Evolutionary conservation across 768 basidiomycete genomes (phyloP), one percentile per base, ranked within the genome.

Genomic region (Lactifluus pinguis): DNA sequence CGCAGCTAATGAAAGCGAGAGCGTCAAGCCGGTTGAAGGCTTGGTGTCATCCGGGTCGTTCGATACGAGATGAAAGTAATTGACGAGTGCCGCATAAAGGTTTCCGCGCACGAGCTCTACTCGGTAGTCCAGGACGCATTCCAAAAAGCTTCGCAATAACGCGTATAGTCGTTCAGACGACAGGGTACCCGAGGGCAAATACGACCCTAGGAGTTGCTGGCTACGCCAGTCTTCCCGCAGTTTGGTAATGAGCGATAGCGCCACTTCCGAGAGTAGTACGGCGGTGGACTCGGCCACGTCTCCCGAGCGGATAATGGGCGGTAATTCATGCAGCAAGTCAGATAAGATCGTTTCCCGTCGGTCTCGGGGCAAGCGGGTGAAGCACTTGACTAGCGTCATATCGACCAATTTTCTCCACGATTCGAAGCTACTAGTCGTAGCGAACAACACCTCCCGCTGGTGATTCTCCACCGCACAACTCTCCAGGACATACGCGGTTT

Each of bases 31-130:
- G 19, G 38, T 32, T 8, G 57, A 42, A 19, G 42, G 21, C 7
- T 49, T 42, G 17, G 42, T 39, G 29, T 21, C n/a, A 14, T 34
- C 42, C 19, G 53, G 53, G 21, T 76, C 68, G 2, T 66, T 58
- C 8, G 62, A 21, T 50, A 89, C 76, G n/a, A 95, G 80, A 68
- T 94, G 87, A 45, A 95, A 74, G 69, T 92, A 95, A 72, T 95
- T 95, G 74, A 92, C 83, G 59, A 98, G 76, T 5, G 90, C 78
- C 4, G 92, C 92, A 71, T 95, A 98, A n/a, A 98, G 77, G 69
- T 98, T 98, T 7, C 95, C 95, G 29, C 95, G 86, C 17, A 94
- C 87, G 53, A 91, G 77, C 69, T 95, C 92, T 30, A 87, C 81
- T 13, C 84, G 86, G 61, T 87, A 86, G 62, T 88, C 84, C 59